Percentiles rank a stretch among this genome's conserved stretches.
Conservation (phyloP, 78 protist genomes). For the Planoprotostelium fungivorum region DNA sequence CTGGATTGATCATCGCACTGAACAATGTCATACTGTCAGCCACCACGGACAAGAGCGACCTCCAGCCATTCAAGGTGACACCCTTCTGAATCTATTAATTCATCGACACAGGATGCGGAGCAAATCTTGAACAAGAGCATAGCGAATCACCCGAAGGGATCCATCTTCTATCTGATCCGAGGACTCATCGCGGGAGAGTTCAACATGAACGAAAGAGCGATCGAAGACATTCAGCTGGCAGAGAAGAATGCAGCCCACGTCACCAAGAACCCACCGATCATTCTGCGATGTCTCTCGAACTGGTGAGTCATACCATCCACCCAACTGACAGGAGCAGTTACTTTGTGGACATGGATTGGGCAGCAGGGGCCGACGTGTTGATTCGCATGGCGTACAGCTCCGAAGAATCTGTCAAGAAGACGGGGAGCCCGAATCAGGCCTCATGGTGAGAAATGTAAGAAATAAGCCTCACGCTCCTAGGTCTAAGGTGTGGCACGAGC, state of each 20-base stretch:
- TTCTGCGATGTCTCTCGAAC: neutral
- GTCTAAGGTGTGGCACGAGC: neutral
- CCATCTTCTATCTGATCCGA: neutral
- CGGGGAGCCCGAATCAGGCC: neutral
- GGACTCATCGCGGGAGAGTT: neutral
- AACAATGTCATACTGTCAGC: neutral
- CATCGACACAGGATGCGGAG: neutral
- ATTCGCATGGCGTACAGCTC: neutral
- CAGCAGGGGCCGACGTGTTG: neutral
- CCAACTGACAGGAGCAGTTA: neutral
- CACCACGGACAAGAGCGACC: neutral
- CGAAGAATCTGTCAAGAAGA: neutral
- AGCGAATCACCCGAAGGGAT: neutral
- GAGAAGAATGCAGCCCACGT: neutral
- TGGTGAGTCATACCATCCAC: neutral
- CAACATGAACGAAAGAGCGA: neutral
- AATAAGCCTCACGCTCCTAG: neutral
- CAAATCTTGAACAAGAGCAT: neutral
- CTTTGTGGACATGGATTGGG: neutral
- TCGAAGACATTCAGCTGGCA: neutral
- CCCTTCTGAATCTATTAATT: neutral
- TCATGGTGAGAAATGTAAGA: neutral
- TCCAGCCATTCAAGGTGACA: neutral
- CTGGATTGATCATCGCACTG: neutral
- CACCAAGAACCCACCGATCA: neutral